These are phyloP conservation scores for Cladosporium halotolerans DNA, from an alignment of 2,329 filamentous ascomycete species.

Conservation along the genomic window DNA sequence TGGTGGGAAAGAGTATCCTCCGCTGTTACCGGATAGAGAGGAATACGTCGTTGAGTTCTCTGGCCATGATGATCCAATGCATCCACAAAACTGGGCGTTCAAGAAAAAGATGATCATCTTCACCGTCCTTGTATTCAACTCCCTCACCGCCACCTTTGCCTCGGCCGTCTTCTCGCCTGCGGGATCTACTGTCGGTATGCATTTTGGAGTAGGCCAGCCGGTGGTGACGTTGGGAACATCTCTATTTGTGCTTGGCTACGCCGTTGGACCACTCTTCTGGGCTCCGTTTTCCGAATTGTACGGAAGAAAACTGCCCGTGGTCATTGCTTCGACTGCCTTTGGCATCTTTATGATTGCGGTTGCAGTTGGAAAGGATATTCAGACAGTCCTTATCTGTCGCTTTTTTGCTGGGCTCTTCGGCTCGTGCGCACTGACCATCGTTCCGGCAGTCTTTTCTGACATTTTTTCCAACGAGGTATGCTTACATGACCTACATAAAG, in stretches of 20 bases:
- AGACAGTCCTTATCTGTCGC: slow-evolving; percentile 34
- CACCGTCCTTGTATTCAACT: slow-evolving; percentile 64
- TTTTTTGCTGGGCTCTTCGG: slow-evolving; percentile 34
- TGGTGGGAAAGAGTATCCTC: slow-evolving; percentile 68
- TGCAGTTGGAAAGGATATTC: slow-evolving; percentile 32
- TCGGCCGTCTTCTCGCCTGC: slow-evolving; percentile 37
- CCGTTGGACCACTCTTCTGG: slow-evolving; percentile 36
- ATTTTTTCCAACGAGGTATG: slow-evolving; percentile 28
- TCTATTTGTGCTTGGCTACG: slow-evolving; percentile 36
- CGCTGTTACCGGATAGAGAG: slow-evolving; percentile 61
- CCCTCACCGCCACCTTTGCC: slow-evolving; percentile 62
- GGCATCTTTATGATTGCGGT: slow-evolving; percentile 45
- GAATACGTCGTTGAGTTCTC: slow-evolving; percentile 80
- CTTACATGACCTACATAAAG: too few relatives aligned
- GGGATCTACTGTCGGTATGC: slow-evolving; percentile 35
- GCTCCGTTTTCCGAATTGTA: slow-evolving; percentile 44
- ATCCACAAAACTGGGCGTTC: slow-evolving; percentile 79
- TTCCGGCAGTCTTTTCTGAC: slow-evolving; percentile 42
- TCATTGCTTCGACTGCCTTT: slow-evolving; percentile 29
- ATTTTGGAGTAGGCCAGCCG: slow-evolving; percentile 38
- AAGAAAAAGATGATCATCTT: slow-evolving; percentile 66
- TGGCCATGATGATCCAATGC: slow-evolving; percentile 69
- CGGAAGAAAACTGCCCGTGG: slow-evolving; percentile 30
- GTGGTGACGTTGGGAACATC: slow-evolving; percentile 33
- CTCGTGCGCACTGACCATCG: slow-evolving; percentile 40